Base-by-base conservation (phyloP, 2,329 filamentous ascomycete species). In the Mycosphaerella sp. region DNA sequence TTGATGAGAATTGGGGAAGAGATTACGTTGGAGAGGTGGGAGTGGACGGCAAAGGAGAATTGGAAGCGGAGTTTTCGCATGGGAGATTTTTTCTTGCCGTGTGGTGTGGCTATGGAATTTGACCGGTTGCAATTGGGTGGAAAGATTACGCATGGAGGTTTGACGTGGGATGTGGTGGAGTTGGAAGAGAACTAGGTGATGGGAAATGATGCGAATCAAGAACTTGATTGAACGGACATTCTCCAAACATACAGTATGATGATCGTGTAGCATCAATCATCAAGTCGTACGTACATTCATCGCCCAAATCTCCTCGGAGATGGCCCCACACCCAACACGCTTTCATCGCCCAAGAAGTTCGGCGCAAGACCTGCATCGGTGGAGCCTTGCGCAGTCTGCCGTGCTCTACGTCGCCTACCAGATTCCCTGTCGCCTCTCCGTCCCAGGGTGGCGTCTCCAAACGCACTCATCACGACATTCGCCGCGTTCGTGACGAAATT, bases 1-100 rank as follows among this genome's bases (percentile, higher is more conserved):
- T 64, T 86, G 4, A 32, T 81, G 47, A 74, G 78, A 57, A 66
- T 69, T 1, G 76, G 74, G 0, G 66, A 69, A 0, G 61, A 66
- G 4, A 63, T 79, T 9, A 70, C 73, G 17, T 70, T 76, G 1
- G 82, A 85, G 73, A 72, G 80, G 51, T 84, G 81, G 81, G 72
- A 74, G 61, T 79, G 73, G 62, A 56, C 23, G 48, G 48, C 12
- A 57, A 40, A 58, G 46, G 57, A 53, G 8, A 61, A 53, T 6
- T 77, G 74, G 74, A 64, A 62, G 59, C 62, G 74, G 34, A 59
- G 61, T 31, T 66, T 67, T 4, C 69, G 69, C 59, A 62, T 75
- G 11, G 74, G 74, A 1, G 63, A 67, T 47, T 47, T 61, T 43
- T 74, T 70, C 47, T 14, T 76, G 59, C 74, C 74, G 14, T 75